Evolutionary conservation across 1,284 basidiomycete genomes (phyloP).

Genomic region (Apiotrichum sp.): DNA sequence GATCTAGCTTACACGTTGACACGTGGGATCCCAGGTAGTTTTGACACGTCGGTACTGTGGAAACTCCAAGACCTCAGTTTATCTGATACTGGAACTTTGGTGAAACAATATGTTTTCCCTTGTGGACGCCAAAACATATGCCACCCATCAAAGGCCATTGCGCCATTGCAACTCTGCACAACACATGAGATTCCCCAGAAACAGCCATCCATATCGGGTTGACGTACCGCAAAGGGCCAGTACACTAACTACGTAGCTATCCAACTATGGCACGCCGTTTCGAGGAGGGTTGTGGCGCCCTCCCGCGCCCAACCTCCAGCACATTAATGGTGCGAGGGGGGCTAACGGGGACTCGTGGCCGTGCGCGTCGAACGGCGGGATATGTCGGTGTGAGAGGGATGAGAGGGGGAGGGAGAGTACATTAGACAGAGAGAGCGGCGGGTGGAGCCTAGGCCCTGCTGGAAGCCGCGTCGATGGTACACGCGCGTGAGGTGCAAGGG

Average conservation of each 20-base stretch:
- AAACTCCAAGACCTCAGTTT: too few species aligned
- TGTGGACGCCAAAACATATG: too few species aligned
- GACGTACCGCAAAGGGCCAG: background rate
- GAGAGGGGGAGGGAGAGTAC: constrained; percentile 1
- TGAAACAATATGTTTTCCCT: too few species aligned
- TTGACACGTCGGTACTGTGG: too few species aligned
- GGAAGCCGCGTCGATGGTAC: background rate
- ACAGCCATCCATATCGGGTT: background rate
- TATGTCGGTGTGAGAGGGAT: constrained; percentile 3
- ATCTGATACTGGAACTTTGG: too few species aligned
- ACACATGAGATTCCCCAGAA: background rate
- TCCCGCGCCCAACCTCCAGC: constrained; percentile 34
- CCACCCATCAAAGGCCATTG: too few species aligned
- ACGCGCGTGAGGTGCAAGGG: too few species aligned
- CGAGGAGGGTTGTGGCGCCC: constrained; percentile 25
- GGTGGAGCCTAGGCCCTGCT: too few species aligned
- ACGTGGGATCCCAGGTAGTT: too few species aligned
- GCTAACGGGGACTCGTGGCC: constrained; percentile 28
- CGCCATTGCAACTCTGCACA: too few species aligned
- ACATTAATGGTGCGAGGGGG: constrained; percentile 17
- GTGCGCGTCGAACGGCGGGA: constrained; percentile 14
- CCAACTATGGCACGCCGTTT: background rate
- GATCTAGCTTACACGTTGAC: too few species aligned
- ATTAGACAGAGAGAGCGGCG: background rate
- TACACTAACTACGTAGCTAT: background rate